Base-by-base conservation (phyloP, 495 filamentous ascomycete species). In the Venustampulla echinocandica region DNA sequence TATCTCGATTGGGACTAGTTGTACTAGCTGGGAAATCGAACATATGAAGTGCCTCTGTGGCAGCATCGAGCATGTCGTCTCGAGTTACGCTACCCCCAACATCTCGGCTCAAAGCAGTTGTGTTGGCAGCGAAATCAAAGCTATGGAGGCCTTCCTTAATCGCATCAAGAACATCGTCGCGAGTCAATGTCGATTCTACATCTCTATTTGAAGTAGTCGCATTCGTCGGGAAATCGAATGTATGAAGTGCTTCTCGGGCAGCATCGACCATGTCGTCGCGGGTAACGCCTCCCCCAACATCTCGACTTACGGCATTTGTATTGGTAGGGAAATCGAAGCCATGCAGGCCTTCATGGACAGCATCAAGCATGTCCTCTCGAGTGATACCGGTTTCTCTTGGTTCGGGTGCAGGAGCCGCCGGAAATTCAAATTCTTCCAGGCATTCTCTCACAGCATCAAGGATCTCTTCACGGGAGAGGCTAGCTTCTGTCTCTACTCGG, bases 381-480 rank as follows among this genome's bases (percentile, higher is more conserved):
- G 69, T 73, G 19, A 76, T 57, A 7, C 73, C 71, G 54, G n/a
- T 51, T 50, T 54, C 65, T 21, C 61, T 53, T 6, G 67, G 51
- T 20, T 64, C 50, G 2, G 70, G 62, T 21, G 49, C 11, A 4
- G 71, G 65, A 1, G 69, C 64, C 4, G 70, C 59, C 3, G 80
- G 71, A 53, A 82, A 82, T 53, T 83, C 80, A 50, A 85, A 84
- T 23, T 82, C 77, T 33, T 85, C 81, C 7, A 95, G 67, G 53
- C 82, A 88, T 55, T 90, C 84, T 32, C 79, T 73, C 33, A 95
- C 80, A 0, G 82, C 80, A 34, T 76, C 73, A 10, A 87, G 70
- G 11, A 93, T 79, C 49, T 93, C 87, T 13, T 88, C 84, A 18
- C 80, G 75, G 0, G 86, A 84, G 20, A 89, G 74, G n/a, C 63